Evolutionary conservation across 2,329 filamentous ascomycete species (phyloP), one percentile per base, ranked within the genome.

Genomic region (Delphinella strobiligena): DNA sequence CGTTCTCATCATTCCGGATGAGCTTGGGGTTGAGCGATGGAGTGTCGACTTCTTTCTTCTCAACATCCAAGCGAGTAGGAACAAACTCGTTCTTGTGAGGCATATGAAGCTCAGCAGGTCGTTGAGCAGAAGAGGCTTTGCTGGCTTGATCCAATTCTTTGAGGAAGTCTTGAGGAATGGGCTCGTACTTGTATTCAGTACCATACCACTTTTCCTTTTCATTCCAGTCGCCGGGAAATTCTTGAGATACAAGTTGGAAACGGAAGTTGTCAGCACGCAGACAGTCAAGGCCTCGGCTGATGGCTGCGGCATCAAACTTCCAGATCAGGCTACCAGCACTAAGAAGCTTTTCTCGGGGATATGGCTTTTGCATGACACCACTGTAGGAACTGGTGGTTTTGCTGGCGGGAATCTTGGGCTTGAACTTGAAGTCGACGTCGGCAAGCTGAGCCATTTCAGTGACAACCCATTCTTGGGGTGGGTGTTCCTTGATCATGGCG

Each of bases 201-300:
- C 89, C 89, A 52, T 98, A 98, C 91, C 91, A 98, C 56, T 88
- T 86, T 65, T 98, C 91, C 55, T 82, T 93, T 57, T 80, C 66
- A 48, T 93, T 74, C 84, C 86, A 95, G 37, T 76, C 72, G 0
- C 86, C 88, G 0, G 88, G 88, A 49, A 80, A 82, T 7, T 83
- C 80, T 54, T 87, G 83, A 17, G 86, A 89, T 19, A 93, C 77
- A 36, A 96, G 70, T 2, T 77, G 80, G 58, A 95, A 72, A 19
- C 85, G 76, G 64, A 96, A 87, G 55, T 95, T 96, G 56, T 96
- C 88, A 0, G 88, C 83, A 15, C 80, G 73, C 35, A 98, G 63
- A 53, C 75, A 82, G 4, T 74, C 70, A 51, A 96, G 67, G 0
- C 79, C 83, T 47, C 81, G 69, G 48, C 75, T 71, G 56, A 98